phyloP scores from a whole-genome alignment of 2,329 filamentous ascomycete species.

The Talaromyces sp. region DNA sequence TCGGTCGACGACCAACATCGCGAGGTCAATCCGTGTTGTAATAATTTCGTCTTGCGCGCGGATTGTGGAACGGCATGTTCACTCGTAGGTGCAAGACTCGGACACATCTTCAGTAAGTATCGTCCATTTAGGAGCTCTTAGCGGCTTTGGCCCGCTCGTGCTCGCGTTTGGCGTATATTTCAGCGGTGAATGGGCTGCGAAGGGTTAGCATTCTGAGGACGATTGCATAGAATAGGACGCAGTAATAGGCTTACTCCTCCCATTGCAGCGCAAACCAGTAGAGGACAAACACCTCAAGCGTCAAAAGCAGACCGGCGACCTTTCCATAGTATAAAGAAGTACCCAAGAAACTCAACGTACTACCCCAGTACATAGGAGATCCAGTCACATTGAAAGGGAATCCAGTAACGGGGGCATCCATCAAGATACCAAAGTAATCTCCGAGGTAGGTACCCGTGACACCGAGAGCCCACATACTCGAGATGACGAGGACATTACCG shows the following conservation, averaged over 20 bases:
- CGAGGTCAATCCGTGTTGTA: neutral
- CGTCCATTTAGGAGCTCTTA: slow-evolving; percentile 35
- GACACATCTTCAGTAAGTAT: neutral
- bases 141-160: slow-evolving; percentile 41
- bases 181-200: slow-evolving; percentile 76
- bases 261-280: slow-evolving; percentile 79
- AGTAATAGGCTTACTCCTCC: slow-evolving; percentile 64
- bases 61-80: neutral
- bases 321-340: slow-evolving; percentile 81
- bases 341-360: slow-evolving; percentile 86
- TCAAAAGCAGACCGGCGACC: slow-evolving; percentile 79
- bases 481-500: slow-evolving; percentile 82
- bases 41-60: neutral
- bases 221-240: slow-evolving; percentile 12
- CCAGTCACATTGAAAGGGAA: slow-evolving; percentile 93
- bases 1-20: neutral
- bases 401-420: slow-evolving; percentile 89
- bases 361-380: slow-evolving; percentile 96
- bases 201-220: slow-evolving; percentile 1
- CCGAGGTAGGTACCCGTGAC: slow-evolving; percentile 95
- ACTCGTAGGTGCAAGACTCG: neutral
- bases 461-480: slow-evolving; percentile 87
- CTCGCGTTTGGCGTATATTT: slow-evolving; percentile 78
- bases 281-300: slow-evolving; percentile 69
- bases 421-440: slow-evolving; percentile 97